Evolutionary conservation across 192 early-diverging fungal species (phyloP), one percentile per base, ranked within the genome.

Genomic region (Jimgerdemannia flammicorona): DNA sequence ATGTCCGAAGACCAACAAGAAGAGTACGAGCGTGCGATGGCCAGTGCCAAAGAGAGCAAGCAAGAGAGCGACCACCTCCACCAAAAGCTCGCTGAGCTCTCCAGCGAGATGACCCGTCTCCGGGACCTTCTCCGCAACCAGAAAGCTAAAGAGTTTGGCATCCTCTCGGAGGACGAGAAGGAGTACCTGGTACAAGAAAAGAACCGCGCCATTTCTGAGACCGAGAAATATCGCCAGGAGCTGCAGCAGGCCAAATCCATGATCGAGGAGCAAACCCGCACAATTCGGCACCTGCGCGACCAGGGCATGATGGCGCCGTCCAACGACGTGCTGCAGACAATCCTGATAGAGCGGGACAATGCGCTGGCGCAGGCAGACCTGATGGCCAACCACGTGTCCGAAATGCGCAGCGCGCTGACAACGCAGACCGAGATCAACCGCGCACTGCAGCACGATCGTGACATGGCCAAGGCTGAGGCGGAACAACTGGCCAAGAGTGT

Each of bases 1-100:
- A 85, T 84, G 80, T 71, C 80, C 14, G 78, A 83, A 18, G 75
- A 82, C 19, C 76, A 85, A 66, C 72, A 79, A 14, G 72, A 71
- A 64, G 77, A 83, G 67, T 83, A 77, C 6, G 74, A 80, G 43
- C 70, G 71, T 9, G 77, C 79, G 3, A 72, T 81, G n/a, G 68
- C 70, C 3, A 66, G 66, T 14, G 71, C 64, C 3, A 74, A 70
- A 10, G 68, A 42, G 40, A 78, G 76, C 43, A 74, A 72, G 4
- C 66, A 69, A 19, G 77, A 79, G 64, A 82, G 76, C 10, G 77
- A 78, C 19, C 74, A 69, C 59, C 41, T 82, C 3, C 66, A 75
- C 10, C 49, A 67, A 43, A 67, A 67, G 18, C 71, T 78, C 39
- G 71, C 77, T 17, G 75, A 82, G 54, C 64, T 74, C 63, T 44